A percentile compares a stretch with the other conserved stretches of the same genome.
Evolutionary conservation across 2,329 filamentous ascomycete species (phyloP).

Genomic region (Trichoderma arundinaceum): DNA sequence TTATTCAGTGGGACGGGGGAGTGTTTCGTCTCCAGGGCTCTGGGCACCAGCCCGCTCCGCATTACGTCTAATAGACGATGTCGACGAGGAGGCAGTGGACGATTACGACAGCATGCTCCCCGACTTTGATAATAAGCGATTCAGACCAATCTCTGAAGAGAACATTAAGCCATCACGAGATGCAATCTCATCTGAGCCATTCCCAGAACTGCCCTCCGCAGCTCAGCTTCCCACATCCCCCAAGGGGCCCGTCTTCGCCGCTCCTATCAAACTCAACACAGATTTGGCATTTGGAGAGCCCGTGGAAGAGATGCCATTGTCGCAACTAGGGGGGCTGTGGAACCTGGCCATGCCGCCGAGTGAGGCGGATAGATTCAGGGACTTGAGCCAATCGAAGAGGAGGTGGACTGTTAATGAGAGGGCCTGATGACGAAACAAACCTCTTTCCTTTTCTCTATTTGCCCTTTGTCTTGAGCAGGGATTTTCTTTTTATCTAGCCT

Average conservation of each 20-base stretch:
- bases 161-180: background rate
- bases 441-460: background rate
- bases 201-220: background rate
- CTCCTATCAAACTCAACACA: slow-evolving; percentile 46
- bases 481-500: background rate
- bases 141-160: slow-evolving; percentile 34
- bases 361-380: slow-evolving; percentile 54
- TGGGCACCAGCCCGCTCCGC: slow-evolving; percentile 48
- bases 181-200: background rate
- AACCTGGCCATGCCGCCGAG: slow-evolving; percentile 51
- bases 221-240: slow-evolving; percentile 31
- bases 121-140: slow-evolving; percentile 55
- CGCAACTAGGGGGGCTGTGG: slow-evolving; percentile 51
- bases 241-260: slow-evolving; percentile 43
- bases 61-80: slow-evolving; percentile 52
- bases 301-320: slow-evolving; percentile 43
- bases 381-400: slow-evolving; percentile 55
- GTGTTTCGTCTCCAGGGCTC: slow-evolving; percentile 40
- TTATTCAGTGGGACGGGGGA: slow-evolving; percentile 13
- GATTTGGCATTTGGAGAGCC: slow-evolving; percentile 41
- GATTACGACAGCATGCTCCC: slow-evolving; percentile 58
- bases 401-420: slow-evolving; percentile 63
- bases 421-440: slow-evolving; percentile 32
- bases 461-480: background rate
- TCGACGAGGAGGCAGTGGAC: slow-evolving; percentile 52